Evolutionary conservation across 2,329 filamentous ascomycete species (phyloP).

Genomic region (Sphaerulina musiva): DNA sequence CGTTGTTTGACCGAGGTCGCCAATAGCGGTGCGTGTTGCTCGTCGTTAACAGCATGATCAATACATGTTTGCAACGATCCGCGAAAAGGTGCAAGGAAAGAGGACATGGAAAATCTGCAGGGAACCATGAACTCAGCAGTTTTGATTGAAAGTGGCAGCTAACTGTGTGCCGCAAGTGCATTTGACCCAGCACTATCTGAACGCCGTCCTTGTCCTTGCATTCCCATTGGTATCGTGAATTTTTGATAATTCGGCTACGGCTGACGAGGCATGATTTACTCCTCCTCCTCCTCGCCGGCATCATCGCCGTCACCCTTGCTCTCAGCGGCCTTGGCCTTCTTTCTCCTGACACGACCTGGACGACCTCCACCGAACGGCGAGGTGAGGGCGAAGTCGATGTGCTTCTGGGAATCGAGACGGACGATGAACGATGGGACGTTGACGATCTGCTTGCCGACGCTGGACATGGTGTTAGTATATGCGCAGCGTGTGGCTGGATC

Average conservation of each 20-base stretch:
- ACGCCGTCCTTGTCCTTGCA: slow-evolving; percentile 21
- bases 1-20: no score
- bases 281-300: slow-evolving; percentile 71
- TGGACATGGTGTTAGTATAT: slow-evolving; percentile 30
- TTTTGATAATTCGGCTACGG: slow-evolving; percentile 7
- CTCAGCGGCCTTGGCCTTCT: slow-evolving; percentile 98
- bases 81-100: neutral
- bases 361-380: slow-evolving; percentile 97
- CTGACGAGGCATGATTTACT: slow-evolving; percentile 25
- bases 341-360: slow-evolving; percentile 95
- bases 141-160: slow-evolving; percentile 11
- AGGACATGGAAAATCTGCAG: neutral
- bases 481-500: slow-evolving; percentile 1
- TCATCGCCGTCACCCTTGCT: slow-evolving; percentile 72
- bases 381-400: slow-evolving; percentile 98
- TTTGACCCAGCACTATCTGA: slow-evolving; percentile 9
- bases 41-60: no score
- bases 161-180: slow-evolving; percentile 12
- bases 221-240: slow-evolving; percentile 22
- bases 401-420: slow-evolving; percentile 99
- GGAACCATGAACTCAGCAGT: slow-evolving; percentile 11
- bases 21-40: no score
- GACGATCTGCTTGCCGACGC: slow-evolving; percentile 99
- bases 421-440: slow-evolving; percentile 99
- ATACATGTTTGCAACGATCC: no score